phyloP scores from a whole-genome alignment of 176 grass and related monocot species.

The Oryza coarctata region DNA sequence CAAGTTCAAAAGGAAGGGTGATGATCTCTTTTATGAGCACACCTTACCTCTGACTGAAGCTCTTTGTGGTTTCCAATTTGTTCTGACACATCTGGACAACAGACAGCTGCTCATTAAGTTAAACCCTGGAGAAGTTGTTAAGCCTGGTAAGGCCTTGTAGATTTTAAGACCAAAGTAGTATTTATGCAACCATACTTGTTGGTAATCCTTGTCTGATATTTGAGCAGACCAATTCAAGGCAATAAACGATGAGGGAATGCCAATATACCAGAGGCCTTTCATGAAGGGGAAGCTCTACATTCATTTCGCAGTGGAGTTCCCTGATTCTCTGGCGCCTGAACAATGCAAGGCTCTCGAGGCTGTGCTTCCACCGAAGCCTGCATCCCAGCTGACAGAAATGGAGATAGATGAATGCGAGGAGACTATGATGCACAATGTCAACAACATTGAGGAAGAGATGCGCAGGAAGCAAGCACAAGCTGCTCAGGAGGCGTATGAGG shows the following conservation, averaged over 20 bases:
- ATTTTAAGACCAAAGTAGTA: background rate
- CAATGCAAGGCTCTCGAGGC: constrained; percentile 79
- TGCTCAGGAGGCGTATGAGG: constrained; percentile 79
- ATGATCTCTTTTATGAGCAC: constrained; percentile 94
- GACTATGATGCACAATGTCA: constrained; percentile 83
- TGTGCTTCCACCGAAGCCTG: constrained; percentile 65
- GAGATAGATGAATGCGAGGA: constrained; percentile 94
- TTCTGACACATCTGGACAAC: constrained; percentile 92
- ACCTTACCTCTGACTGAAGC: constrained; percentile 86
- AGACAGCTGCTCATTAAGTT: constrained; percentile 89
- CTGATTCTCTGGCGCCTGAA: constrained; percentile 60
- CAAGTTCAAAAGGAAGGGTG: constrained; percentile 95
- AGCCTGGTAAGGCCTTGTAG: constrained; percentile 62
- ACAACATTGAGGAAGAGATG: constrained; percentile 97
- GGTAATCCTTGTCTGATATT: constrained; percentile 8
- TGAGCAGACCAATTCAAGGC: constrained; percentile 88
- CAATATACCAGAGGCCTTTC: constrained; percentile 88
- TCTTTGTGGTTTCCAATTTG: constrained; percentile 91
- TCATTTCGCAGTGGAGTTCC: constrained; percentile 86
- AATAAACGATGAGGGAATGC: constrained; percentile 92
- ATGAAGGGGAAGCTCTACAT: constrained; percentile 99
- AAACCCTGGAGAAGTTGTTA: constrained; percentile 84
- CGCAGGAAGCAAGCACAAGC: constrained; percentile 69
- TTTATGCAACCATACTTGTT: background rate
- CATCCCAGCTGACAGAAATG: constrained; percentile 74